Evolutionary conservation across 495 filamentous ascomycete genomes (phyloP), one percentile per base, ranked within the genome.

Genomic region (Annulohypoxylon stygium): DNA sequence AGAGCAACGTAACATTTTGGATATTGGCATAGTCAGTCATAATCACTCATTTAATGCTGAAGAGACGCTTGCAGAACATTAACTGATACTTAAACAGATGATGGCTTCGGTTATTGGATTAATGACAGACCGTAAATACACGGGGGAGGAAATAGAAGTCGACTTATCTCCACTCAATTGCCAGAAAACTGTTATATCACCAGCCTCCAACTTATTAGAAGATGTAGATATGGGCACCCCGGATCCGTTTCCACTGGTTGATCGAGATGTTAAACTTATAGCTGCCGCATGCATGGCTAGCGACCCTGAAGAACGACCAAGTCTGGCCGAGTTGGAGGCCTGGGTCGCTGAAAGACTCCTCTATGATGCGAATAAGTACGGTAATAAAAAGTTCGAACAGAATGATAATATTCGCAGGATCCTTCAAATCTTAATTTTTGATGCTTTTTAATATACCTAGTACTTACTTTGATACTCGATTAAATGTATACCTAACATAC

Each of bases 21-120:
- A 66, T 37, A 48, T 66, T n/a, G 63, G 63, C 30, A 66, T 66
- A 58, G 50, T 66, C 23, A 10, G 63, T 58, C 10, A 33, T 7
- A 10, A 55, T 16, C 8, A 25, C 33, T 14, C 34, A 33, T 36
- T 34, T 50, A 55, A 30, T 3, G 30, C 30, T 6, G 30, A 30
- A 6, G 30, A 30, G 30, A 6, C 30, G 30, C 5, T 30, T 7
- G 5, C 36, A 39, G 11, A 2, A 39, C 25, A 25, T 14, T 58
- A 48, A 66, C 18, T 8, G 20, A 36, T 16, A 12, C 14, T 4
- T 11, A 0, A 47, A 47, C 8, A 66, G 63, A 34, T 66, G 63
- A 66, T 66, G 63, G 63, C 63, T 26, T 2, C n/a, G 23, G 8
- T 66, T 0, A 66, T 66, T 2, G 12, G 18, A 37, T 18, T 65